These are phyloP conservation scores for Globisporangium acanthophoron DNA, from an alignment of 352 stramenopile species.

Conservation along the genomic window DNA sequence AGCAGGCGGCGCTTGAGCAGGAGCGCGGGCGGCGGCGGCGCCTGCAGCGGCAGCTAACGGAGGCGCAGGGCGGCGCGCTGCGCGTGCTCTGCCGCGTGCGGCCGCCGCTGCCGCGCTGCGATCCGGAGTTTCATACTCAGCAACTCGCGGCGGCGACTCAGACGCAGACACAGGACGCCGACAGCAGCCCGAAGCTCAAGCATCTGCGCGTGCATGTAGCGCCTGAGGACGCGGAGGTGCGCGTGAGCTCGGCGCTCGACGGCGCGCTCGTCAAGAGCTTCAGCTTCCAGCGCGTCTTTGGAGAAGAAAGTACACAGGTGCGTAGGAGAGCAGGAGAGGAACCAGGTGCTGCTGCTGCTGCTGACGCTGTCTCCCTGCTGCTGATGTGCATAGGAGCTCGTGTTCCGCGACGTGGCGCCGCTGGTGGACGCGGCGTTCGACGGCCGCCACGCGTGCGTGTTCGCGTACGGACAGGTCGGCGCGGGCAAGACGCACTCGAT, in stretches of 20 bases:
- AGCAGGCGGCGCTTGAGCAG: conserved; percentile 40
- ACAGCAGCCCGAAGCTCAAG: conserved; percentile 6
- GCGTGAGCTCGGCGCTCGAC: conserved; percentile 31
- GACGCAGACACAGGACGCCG: not conserved
- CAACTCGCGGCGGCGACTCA: not conserved
- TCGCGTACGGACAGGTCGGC: conserved; percentile 92
- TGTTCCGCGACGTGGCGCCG: conserved; percentile 92
- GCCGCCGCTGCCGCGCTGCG: conserved; percentile 23
- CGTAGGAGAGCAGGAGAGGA: conserved; percentile 6
- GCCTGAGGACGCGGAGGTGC: conserved; percentile 9
- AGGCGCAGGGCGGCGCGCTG: conserved; percentile 48
- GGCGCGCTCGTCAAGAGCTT: conserved; percentile 71
- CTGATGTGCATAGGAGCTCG: conserved; percentile 27
- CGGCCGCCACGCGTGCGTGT: conserved; percentile 92
- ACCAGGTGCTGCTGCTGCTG: not conserved
- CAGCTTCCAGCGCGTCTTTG: conserved; percentile 84
- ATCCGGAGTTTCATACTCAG: conserved; percentile 7
- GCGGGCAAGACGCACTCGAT: conserved; percentile 36
- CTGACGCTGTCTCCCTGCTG: conserved; percentile 35
- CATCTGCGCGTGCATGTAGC: conserved; percentile 21
- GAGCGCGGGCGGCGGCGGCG: conserved; percentile 38
- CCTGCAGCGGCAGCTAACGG: conserved; percentile 39
- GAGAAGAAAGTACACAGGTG: conserved; percentile 73
- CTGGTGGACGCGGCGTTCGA: conserved; percentile 87
- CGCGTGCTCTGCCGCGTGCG: conserved; percentile 81